A percentile compares a stretch with the other conserved stretches of the same genome.
Evolutionary conservation across 202 grass and related monocot species (phyloP).

Genomic region (Saccharum hybrid): DNA sequence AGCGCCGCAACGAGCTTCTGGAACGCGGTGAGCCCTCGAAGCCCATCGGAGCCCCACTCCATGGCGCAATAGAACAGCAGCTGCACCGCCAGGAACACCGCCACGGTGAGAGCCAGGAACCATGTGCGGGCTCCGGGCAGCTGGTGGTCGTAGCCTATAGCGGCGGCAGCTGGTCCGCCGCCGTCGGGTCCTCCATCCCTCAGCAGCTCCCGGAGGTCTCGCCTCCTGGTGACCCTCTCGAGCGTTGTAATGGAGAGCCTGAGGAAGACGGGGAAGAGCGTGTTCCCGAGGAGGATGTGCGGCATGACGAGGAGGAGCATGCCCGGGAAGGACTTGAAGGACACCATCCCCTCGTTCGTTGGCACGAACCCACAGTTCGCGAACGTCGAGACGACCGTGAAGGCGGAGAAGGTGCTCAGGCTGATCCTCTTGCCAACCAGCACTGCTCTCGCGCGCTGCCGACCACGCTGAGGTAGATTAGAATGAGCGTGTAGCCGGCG

Average conservation of each 20-base stretch:
- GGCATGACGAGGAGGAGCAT: too few species aligned
- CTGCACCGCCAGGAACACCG: conserved; percentile 47
- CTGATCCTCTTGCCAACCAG: conserved; percentile 58
- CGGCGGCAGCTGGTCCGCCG: background rate
- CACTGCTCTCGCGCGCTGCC: conserved; percentile 38
- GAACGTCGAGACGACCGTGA: conserved; percentile 70
- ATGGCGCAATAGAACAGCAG: conserved; percentile 61
- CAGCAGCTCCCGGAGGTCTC: too few species aligned
- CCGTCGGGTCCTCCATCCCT: too few species aligned
- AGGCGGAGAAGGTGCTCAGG: conserved; percentile 60
- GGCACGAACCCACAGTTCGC: conserved; percentile 75
- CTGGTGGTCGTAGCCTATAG: conserved; percentile 58
- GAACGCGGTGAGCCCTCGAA: conserved; percentile 47
- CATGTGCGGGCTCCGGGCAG: conserved; percentile 37
- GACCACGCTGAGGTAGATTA: conserved; percentile 54
- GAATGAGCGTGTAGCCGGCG: conserved; percentile 52
- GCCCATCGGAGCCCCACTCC: conserved; percentile 70
- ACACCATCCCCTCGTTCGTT: conserved; percentile 74
- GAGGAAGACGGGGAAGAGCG: too few species aligned
- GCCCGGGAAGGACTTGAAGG: too few species aligned
- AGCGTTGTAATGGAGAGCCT: too few species aligned
- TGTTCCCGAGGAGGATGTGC: too few species aligned
- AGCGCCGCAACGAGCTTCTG: conserved; percentile 68
- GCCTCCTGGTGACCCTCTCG: too few species aligned
- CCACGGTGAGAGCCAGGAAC: conserved; percentile 54